Conservation (phyloP, 2,329 filamentous ascomycete species). For the Aspergillus amoenus region DNA sequence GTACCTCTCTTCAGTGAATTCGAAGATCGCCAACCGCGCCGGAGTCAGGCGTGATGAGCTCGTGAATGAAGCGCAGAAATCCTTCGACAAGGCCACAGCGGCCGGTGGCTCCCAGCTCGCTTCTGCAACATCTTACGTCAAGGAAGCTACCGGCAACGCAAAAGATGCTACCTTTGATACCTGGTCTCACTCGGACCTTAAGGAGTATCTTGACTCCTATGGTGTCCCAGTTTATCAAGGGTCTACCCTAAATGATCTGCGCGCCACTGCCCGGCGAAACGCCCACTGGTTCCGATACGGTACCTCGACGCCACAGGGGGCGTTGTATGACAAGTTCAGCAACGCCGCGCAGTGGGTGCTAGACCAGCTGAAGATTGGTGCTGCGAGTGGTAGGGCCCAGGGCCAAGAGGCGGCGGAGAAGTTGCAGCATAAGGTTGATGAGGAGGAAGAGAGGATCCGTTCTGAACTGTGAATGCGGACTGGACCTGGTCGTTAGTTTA, state of each 20-base stretch:
- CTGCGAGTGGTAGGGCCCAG: conserved; percentile 47
- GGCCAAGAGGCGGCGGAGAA: conserved; percentile 49
- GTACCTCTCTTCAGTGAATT: conserved; percentile 49
- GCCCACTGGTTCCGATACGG: conserved; percentile 76
- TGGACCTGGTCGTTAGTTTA: not conserved
- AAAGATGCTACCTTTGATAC: conserved; percentile 69
- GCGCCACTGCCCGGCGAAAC: conserved; percentile 69
- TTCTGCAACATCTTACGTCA: conserved; percentile 69
- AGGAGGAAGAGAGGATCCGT: conserved; percentile 47
- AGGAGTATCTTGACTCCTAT: conserved; percentile 77
- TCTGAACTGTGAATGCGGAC: conserved; percentile 29
- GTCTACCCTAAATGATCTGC: conserved; percentile 66
- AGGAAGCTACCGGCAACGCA: conserved; percentile 62
- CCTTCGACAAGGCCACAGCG: conserved; percentile 49
- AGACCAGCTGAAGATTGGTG: conserved; percentile 50
- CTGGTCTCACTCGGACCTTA: conserved; percentile 71
- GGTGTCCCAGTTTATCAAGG: conserved; percentile 69
- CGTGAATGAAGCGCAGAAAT: conserved; percentile 54
- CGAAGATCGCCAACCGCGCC: conserved; percentile 61
- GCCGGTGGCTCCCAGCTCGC: conserved; percentile 51
- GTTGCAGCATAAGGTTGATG: conserved; percentile 46
- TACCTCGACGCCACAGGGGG: conserved; percentile 64
- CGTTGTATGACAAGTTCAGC: conserved; percentile 64
- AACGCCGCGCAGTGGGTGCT: conserved; percentile 48
- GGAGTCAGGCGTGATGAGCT: conserved; percentile 72